Base-by-base conservation (phyloP, 139 green algal genomes). In the Chlamydomonas sp. region DNA sequence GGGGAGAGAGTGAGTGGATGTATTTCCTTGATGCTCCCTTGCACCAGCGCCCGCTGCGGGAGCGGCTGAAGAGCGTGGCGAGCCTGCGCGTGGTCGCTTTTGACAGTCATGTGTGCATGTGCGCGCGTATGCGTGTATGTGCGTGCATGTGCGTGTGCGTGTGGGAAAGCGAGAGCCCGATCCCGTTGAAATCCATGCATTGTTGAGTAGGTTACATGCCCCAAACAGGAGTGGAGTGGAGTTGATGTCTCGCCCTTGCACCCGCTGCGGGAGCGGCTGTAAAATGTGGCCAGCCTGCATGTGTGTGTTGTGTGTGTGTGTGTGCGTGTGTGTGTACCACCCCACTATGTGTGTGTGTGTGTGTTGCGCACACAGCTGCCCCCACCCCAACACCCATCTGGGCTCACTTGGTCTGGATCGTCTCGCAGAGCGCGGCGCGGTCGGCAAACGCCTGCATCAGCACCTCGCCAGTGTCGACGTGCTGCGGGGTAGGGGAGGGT, bases 231-330 rank as follows among this genome's bases (percentile, higher is more conserved):
- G n/a, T 93, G 79, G 76, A 99, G n/a, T 96, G 76, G 90, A 99
- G 77, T 98, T 86, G 2, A 95, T 0, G 91, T 98, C 78, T 99
- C 95, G 1, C 95, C 95, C 73, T 99, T 99, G 79, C 93, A 99
- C 95, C 95, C 89, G 48, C 91, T 84, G 5, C 93, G 77, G 1
- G 87, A 96, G 28, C 95, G 84, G 81, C 81, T 92, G 80, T 91
- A 99, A 66, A 99, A 99, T 16, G 95, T 99, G 16, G 91, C 95
- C 10, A 96, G 73, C 62, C 87, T 92, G 78, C 39, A 57, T 28
- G 5, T 36, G 36, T 29, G 20, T 29, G 5, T 38, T 20, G 4
- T 66, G n/a, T n/a, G n/a, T n/a, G n/a, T n/a, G n/a, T n/a, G n/a
- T n/a, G n/a, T n/a, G n/a, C n/a, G n/a, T n/a, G n/a, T 6, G 58